Percentiles rank a stretch among this genome's conserved stretches.
Conservation (phyloP, 257 asterid genomes). For the Solanum neorickii region DNA sequence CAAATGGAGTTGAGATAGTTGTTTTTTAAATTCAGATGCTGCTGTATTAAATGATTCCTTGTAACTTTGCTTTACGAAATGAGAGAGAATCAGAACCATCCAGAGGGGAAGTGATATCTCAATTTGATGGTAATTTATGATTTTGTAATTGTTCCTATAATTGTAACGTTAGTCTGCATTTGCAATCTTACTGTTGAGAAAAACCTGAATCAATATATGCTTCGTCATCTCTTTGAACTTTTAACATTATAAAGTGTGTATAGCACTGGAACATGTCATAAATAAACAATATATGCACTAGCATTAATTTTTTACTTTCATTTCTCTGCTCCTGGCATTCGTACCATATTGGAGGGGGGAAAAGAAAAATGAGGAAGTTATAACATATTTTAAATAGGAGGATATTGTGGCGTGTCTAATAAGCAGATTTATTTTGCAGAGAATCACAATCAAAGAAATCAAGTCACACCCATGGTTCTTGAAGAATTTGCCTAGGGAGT, state of each 20-base stretch:
- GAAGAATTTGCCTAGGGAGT: slow-evolving; percentile 71
- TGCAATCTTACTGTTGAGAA: not conserved
- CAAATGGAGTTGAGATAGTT: not conserved
- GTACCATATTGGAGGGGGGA: not conserved
- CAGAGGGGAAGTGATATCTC: not conserved
- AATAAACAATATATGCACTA: not conserved
- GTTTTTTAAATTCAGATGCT: not conserved
- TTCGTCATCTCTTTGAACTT: not conserved
- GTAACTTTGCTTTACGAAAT: not conserved
- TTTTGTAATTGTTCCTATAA: not conserved
- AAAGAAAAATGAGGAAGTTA: not conserved
- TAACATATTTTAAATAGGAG: not conserved
- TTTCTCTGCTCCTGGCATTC: not conserved
- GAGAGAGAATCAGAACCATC: not conserved
- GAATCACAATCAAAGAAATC: slow-evolving; percentile 53
- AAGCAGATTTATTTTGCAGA: slow-evolving; percentile 26
- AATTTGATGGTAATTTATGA: not conserved
- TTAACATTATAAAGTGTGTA: not conserved
- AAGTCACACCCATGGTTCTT: slow-evolving; percentile 76
- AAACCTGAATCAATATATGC: not conserved
- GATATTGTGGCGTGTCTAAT: not conserved
- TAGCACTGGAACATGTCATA: not conserved
- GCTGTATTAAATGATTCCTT: not conserved
- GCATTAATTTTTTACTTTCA: not conserved
- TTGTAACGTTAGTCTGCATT: not conserved